Evolutionary conservation across 495 filamentous ascomycete species (phyloP).

Genomic region (Penicillium coffeae): DNA sequence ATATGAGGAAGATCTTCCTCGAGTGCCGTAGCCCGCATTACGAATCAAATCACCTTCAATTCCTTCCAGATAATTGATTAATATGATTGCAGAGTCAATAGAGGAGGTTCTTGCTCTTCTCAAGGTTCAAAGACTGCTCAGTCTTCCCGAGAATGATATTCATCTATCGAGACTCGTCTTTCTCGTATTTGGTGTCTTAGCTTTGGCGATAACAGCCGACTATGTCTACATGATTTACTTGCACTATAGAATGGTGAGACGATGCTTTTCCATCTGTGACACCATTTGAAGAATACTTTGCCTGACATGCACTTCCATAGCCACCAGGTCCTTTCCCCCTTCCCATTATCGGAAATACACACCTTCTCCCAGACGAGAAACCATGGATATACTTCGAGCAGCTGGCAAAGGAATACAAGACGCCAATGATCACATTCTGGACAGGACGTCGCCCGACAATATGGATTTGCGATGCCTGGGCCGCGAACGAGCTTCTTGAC

Average conservation of each 20-base stretch:
- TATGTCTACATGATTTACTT: constrained; percentile 15
- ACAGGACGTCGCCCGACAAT: constrained; percentile 60
- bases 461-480: constrained; percentile 64
- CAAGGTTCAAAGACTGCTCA: neutral
- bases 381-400: constrained; percentile 64
- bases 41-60: too few species aligned
- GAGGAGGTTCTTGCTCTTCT: constrained; percentile 9
- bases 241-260: constrained; percentile 13
- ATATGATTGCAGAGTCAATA: constrained; percentile 10
- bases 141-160: neutral
- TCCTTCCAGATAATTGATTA: neutral
- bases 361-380: constrained; percentile 54
- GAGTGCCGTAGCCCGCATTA: too few species aligned
- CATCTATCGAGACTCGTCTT: neutral
- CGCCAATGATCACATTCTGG: constrained; percentile 52
- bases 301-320: too few species aligned
- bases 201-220: constrained; percentile 2
- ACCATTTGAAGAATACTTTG: too few species aligned
- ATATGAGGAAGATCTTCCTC: too few species aligned
- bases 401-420: constrained; percentile 45
- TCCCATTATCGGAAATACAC: constrained; percentile 52
- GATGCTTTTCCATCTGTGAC: too few species aligned
- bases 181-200: neutral
- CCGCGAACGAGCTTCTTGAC: constrained; percentile 49
- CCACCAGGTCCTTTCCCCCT: constrained; percentile 49